phyloP scores from a whole-genome alignment of 2,329 filamentous ascomycete species.

The Colletotrichum agaves region DNA sequence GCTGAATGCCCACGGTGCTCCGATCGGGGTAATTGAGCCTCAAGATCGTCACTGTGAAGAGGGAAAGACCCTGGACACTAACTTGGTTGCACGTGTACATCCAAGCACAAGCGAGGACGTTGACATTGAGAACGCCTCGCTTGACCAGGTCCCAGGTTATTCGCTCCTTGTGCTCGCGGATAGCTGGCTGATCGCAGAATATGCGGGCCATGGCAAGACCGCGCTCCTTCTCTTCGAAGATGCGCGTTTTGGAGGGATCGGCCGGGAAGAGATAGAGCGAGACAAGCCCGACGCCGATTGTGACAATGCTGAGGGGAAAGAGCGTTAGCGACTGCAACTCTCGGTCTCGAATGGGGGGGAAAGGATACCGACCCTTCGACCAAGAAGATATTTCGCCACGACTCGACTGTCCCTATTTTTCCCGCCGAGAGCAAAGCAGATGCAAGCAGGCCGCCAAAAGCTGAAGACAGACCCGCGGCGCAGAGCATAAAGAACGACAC shows the following conservation, averaged over 20 bases:
- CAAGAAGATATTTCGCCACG: slow-evolving; percentile 72
- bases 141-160: slow-evolving; percentile 38
- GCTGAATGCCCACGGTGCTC: slow-evolving; percentile 42
- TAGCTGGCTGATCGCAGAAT: slow-evolving; percentile 54
- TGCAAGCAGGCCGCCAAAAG: slow-evolving; percentile 73
- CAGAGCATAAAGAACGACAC: slow-evolving; percentile 71
- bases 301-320: slow-evolving; percentile 60
- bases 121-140: slow-evolving; percentile 40
- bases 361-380: slow-evolving; percentile 35
- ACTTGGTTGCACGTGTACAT: slow-evolving; percentile 47
- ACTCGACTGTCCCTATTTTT: slow-evolving; percentile 39
- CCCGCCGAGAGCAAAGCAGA: slow-evolving; percentile 47
- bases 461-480: slow-evolving; percentile 72
- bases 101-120: slow-evolving; percentile 43
- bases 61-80: slow-evolving; percentile 73
- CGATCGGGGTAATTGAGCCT: slow-evolving; percentile 44
- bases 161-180: slow-evolving; percentile 40
- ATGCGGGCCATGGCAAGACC: slow-evolving; percentile 72
- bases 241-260: slow-evolving; percentile 39
- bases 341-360: background rate
- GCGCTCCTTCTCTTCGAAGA: slow-evolving; percentile 68
- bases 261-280: slow-evolving; percentile 42
- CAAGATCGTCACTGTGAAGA: slow-evolving; percentile 75
- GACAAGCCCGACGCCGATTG: slow-evolving; percentile 62
- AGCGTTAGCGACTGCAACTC: background rate